Conservation (phyloP, 108 stramenopile species). For the Epipyxis sp. region DNA sequence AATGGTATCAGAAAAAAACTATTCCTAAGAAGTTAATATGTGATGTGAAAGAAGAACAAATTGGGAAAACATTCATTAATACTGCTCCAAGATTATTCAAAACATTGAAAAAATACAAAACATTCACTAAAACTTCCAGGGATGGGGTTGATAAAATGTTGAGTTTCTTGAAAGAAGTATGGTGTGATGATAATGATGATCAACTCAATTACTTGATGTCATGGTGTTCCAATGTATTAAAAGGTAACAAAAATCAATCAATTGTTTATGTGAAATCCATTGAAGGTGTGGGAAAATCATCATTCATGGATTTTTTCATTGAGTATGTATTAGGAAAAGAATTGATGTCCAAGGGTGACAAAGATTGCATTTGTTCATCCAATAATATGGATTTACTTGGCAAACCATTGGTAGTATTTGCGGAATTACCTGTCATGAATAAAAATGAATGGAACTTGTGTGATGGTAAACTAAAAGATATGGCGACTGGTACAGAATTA, state of each 20-base stretch:
- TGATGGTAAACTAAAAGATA: slow-evolving; percentile 25
- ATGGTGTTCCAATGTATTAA: slow-evolving; percentile 5
- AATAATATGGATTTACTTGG: slow-evolving; percentile 23
- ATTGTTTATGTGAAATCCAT: slow-evolving; percentile 8
- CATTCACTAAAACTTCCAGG: background rate
- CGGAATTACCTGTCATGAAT: slow-evolving; percentile 10
- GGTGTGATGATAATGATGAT: slow-evolving; percentile 9
- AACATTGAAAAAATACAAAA: background rate
- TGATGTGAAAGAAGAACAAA: slow-evolving; percentile 5
- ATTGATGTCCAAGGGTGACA: background rate
- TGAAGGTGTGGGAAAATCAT: slow-evolving; percentile 19
- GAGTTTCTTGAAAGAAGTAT: slow-evolving; percentile 22
- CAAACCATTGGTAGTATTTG: slow-evolving; percentile 10
- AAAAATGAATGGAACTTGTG: slow-evolving; percentile 22
- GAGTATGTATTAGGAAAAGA: slow-evolving; percentile 2
- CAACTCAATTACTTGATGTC: background rate
- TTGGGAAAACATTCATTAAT: background rate
- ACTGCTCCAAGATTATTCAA: slow-evolving; percentile 4
- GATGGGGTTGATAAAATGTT: slow-evolving; percentile 16
- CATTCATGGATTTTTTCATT: background rate
- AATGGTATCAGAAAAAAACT: slow-evolving; percentile 11
- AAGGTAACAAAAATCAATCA: slow-evolving; percentile 25
- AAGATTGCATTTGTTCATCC: slow-evolving; percentile 10
- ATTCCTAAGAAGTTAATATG: slow-evolving; percentile 22
- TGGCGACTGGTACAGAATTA: background rate